Evolutionary conservation across 2,329 filamentous ascomycete genomes (phyloP), one percentile per base, ranked within the genome.

Genomic region (Xylaria sp.): DNA sequence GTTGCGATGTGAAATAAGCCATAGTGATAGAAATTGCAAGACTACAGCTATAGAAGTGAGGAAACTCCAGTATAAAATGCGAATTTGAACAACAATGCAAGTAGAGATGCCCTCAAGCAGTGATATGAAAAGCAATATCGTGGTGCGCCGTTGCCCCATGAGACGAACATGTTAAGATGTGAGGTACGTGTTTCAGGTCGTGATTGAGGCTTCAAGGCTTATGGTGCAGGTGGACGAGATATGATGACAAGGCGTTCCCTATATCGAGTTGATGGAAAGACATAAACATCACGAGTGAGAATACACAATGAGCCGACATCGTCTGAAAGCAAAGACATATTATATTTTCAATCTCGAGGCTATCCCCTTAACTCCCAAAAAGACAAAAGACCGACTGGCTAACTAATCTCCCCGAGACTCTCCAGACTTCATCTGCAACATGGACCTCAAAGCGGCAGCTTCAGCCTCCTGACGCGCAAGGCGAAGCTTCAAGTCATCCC

Each of bases 381-480:
- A 49, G 21, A 66, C 51, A 68, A 40, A 47, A 28, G 7, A 43
- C 46, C 60, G 28, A 43, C 31, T 38, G 25, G 23, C 50, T 63
- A 31, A 57, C 65, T 66, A 64, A 60, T 46, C 65, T 57, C 67
- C 67, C 67, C 46, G 65, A 61, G 61, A 60, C 55, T 58, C 67
- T 54, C 62, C 66, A 72, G 69, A 71, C 59, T 69, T 75, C 72
- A 71, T 70, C 66, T 73, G 67, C 62, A 83, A 70, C 75, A 87
- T 78, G 64, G 82, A 83, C 69, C 83, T 81, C 60, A 91, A 76
- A 11, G 87, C 84, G 60, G 86, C 83, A 1, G 84, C 82, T 77
- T 91, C 88, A 2, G 87, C 87, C 74, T 91, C 87, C 57, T 87
- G 81, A 70, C 86, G 80, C 9, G 87, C 88, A 62, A 90, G 82